Conservation (phyloP, 176 grass and related monocot species). For the Avena eriantha region DNA sequence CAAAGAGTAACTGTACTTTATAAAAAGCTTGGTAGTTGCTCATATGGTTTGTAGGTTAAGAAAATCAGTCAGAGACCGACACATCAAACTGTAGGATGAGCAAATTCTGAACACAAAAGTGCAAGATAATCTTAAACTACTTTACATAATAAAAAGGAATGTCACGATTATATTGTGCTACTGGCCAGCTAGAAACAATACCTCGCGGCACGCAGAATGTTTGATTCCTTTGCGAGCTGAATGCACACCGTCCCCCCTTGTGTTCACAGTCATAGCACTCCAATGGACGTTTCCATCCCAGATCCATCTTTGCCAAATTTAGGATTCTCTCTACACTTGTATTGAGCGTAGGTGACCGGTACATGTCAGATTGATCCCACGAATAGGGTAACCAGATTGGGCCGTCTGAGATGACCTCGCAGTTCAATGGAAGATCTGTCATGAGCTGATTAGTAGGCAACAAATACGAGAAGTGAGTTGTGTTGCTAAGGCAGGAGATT, state of each 20-base stretch:
- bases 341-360: not conserved
- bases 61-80: too few relatives aligned
- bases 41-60: too few relatives aligned
- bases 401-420: conserved; percentile 27
- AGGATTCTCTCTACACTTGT: not conserved
- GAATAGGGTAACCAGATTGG: not conserved
- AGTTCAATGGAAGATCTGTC: conserved; percentile 39
- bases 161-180: not conserved
- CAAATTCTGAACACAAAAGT: too few relatives aligned
- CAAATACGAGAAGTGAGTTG: conserved; percentile 30
- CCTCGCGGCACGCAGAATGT: conserved; percentile 37
- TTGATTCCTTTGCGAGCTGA: conserved; percentile 36
- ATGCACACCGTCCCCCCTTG: not conserved
- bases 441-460: not conserved
- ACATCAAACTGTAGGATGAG: too few relatives aligned
- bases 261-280: not conserved
- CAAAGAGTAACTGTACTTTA: not conserved
- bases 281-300: not conserved
- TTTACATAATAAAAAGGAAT: too few relatives aligned
- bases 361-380: not conserved
- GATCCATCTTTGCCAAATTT: not conserved
- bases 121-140: too few relatives aligned
- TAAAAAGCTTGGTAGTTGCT: too few relatives aligned
- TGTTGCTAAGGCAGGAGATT: conserved; percentile 45
- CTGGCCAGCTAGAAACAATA: not conserved